Conservation (phyloP, 306 rosid species). For the Gillenia trifoliata region DNA sequence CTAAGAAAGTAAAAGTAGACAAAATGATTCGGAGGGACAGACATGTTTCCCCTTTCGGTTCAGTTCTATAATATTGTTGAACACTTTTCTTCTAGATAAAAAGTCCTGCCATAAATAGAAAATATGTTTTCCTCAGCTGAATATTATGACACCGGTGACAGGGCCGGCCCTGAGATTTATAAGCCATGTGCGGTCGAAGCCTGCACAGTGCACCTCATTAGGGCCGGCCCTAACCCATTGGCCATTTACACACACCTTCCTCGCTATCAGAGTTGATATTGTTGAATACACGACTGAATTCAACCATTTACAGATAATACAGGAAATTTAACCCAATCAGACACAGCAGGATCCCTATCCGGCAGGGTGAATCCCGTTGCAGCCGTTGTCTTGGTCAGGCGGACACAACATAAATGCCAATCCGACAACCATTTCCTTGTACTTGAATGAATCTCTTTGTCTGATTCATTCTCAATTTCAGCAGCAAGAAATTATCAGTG, state of each 20-base stretch:
- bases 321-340: no score
- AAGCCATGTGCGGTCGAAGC: no score
- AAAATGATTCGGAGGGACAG: not conserved
- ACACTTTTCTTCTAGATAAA: not conserved
- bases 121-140: not conserved
- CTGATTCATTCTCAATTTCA: not conserved
- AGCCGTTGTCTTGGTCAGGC: no score
- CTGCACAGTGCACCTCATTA: no score
- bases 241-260: not conserved
- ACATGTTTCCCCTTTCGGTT: not conserved
- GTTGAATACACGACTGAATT: no score
- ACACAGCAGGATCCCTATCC: no score
- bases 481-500: not conserved
- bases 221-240: not conserved
- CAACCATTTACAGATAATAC: no score
- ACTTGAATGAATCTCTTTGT: not conserved
- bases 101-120: not conserved
- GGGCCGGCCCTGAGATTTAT: no score
- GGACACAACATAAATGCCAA: no score
- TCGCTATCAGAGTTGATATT: not conserved
- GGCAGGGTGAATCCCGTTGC: no score
- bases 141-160: not conserved
- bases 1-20: not conserved
- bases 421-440: not conserved
- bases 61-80: not conserved